Percentiles rank a stretch among this genome's conserved stretches.
Conservation (phyloP, 1,139 yeast species). For the Yarrowia galli region DNA sequence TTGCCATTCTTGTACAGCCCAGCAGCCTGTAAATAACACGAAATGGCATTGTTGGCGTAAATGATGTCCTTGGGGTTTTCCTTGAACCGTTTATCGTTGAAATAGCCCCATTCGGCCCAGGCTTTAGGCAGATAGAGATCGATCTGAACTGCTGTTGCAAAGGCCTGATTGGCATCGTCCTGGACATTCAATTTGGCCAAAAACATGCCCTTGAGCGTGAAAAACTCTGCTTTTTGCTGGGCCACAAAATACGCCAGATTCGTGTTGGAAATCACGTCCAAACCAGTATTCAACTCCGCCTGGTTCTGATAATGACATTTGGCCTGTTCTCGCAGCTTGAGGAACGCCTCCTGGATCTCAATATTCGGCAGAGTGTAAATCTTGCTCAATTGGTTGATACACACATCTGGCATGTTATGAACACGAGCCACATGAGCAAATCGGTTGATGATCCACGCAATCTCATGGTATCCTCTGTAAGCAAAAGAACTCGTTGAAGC, state of each 20-base stretch:
- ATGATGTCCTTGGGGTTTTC: constrained; percentile 84
- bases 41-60: constrained; percentile 91
- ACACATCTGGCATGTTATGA: constrained; percentile 96
- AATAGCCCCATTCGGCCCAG: constrained; percentile 99
- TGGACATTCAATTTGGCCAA: constrained; percentile 85
- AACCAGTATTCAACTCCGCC: constrained; percentile 87
- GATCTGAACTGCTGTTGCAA: constrained; percentile 96
- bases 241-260: constrained; percentile 95
- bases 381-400: constrained; percentile 89
- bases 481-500: constrained; percentile 80
- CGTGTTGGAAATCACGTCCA: constrained; percentile 96
- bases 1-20: constrained; percentile 93
- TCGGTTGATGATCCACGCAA: constrained; percentile 98
- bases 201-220: constrained; percentile 97
- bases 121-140: constrained; percentile 95
- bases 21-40: constrained; percentile 97
- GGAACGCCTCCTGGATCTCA: constrained; percentile 97
- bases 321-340: constrained; percentile 95
- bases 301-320: constrained; percentile 94
- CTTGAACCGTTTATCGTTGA: constrained; percentile 86
- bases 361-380: constrained; percentile 96
- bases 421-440: constrained; percentile 98
- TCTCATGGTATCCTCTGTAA: constrained; percentile 96
- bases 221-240: constrained; percentile 97
- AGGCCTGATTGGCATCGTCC: constrained; percentile 97